Base-by-base conservation (phyloP, 2,329 filamentous ascomycete genomes). In the Clarireedia paspali region DNA sequence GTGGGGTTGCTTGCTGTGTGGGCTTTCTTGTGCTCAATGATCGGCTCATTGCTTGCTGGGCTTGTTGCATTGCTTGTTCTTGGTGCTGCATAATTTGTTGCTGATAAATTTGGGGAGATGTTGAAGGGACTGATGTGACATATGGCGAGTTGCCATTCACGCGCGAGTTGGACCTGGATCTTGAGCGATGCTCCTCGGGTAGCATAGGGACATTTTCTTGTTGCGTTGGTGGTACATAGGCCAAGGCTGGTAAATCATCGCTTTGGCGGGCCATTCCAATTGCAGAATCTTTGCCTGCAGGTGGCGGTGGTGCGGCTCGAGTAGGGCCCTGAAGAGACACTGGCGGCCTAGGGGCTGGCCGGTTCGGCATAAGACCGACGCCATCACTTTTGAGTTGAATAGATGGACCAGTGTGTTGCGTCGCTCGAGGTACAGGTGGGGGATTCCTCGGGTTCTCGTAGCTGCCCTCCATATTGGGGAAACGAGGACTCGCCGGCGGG, bases 401-500 rank as follows among this genome's bases (percentile, higher is more conserved):
- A 46, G 71, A 53, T 40, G 64, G 60, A 40, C 65, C 65, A 45
- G 69, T 40, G 27, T 58, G 56, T 64, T 63, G 57, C 68, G 72
- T 30, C 20, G 71, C 58, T 71, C 73, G 57, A 69, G 92, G 91
- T 59, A 96, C 88, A 10, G 92, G 94, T 61, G 94, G 94, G 40
- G 94, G 89, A 17, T 92, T 89, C 68, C 94, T 83, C 49, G 94
- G 94, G 69, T 99, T 97, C 74, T 97, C 94, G 73, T 97, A 99
- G 76, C 90, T 97, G 69, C 89, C 88, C 79, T 91, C 86, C 74
- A 89, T 83, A 73, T 92, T 91, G 54, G 91, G 91, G 75, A 95
- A 95, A 70, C 89, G 83, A 59, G 90, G 89, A 73, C 89, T 94
- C 62, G 84, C 82, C 53, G 90, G 88, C 62, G 91, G 89, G 67